Evolutionary conservation across 1,284 basidiomycete species (phyloP).

Genomic region (Rhodotorula sp.): DNA sequence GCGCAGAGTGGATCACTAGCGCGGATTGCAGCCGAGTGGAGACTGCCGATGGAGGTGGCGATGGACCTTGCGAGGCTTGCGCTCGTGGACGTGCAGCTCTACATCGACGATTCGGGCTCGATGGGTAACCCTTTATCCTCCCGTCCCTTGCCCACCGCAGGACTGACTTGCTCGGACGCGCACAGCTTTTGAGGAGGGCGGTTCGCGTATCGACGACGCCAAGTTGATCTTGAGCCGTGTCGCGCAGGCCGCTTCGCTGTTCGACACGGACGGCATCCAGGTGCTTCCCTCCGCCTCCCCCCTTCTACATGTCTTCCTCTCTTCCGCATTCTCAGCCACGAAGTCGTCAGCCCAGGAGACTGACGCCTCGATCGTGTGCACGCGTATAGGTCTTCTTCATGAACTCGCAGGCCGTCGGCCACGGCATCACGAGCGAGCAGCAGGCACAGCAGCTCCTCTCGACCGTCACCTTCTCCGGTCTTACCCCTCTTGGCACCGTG

Average conservation of each 20-base stretch:
- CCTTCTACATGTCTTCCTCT: no score
- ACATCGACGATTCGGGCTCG: conserved; percentile 53
- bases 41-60: conserved; percentile 54
- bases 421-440: conserved; percentile 53
- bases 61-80: conserved; percentile 53
- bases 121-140: neutral
- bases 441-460: conserved; percentile 41
- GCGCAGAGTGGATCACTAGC: conserved; percentile 52
- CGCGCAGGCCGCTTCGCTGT: conserved; percentile 54
- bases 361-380: neutral
- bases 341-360: no score
- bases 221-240: conserved; percentile 52
- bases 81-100: conserved; percentile 45
- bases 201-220: conserved; percentile 54
- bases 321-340: no score
- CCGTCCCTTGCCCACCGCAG: neutral
- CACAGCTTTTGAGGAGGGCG: conserved; percentile 51
- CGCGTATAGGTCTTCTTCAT: conserved; percentile 47
- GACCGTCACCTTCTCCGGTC: conserved; percentile 40
- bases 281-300: conserved; percentile 44
- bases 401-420: conserved; percentile 54
- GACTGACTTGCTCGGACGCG: neutral
- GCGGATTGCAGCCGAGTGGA: conserved; percentile 54
- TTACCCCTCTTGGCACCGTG: conserved; percentile 50
- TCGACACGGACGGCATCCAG: conserved; percentile 56